Evolutionary conservation across 306 rosid species (phyloP).

Genomic region (Gillenia trifoliata): DNA sequence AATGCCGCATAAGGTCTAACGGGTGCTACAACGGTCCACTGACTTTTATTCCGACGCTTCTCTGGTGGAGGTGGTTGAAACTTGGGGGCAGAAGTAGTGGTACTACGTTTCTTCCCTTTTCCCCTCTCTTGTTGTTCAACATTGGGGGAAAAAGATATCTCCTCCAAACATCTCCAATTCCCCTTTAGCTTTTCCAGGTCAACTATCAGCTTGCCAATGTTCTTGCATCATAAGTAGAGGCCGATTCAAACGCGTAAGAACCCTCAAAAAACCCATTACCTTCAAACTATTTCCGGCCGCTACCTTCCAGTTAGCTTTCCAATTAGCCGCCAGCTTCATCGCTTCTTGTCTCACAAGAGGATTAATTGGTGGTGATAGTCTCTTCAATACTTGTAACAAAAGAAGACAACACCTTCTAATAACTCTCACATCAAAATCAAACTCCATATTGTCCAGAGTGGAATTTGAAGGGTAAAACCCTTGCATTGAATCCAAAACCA

Average conservation of each 20-base stretch:
- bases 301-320: conserved; percentile 31
- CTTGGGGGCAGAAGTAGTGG: not conserved
- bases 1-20: not conserved
- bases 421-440: conserved; percentile 11
- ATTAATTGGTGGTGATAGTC: conserved; percentile 20
- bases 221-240: conserved; percentile 22
- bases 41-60: not conserved
- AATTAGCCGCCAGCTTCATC: conserved; percentile 31
- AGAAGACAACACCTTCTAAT: conserved; percentile 34
- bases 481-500: conserved; percentile 41
- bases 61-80: not conserved
- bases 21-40: not conserved
- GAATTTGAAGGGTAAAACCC: conserved; percentile 31
- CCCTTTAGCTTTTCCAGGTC: not conserved
- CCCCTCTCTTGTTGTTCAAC: not conserved
- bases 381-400: conserved; percentile 31
- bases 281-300: conserved; percentile 21
- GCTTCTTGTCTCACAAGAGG: conserved; percentile 35
- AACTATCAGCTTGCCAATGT: too few relatives aligned
- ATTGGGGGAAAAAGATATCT: not conserved
- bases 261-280: conserved; percentile 38
- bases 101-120: not conserved
- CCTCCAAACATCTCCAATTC: not conserved
- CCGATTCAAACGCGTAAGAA: conserved; percentile 31
- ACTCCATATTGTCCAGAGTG: conserved; percentile 1